A percentile compares a stretch with the other conserved stretches of the same genome.
Evolutionary conservation across 2,329 filamentous ascomycete genomes (phyloP).

Genomic region (Beauveria brongniartii): DNA sequence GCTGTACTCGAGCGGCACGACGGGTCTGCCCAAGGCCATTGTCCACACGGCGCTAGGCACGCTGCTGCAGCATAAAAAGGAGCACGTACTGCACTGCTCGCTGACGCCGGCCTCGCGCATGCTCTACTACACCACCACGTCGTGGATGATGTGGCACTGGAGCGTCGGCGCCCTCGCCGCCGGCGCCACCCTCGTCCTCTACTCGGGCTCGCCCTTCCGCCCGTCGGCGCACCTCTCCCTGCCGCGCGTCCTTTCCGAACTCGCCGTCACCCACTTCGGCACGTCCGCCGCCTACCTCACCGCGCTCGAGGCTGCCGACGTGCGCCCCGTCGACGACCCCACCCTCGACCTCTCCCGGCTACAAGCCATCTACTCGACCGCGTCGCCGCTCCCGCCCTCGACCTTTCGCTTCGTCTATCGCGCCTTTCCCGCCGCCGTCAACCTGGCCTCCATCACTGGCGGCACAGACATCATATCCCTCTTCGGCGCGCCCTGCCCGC

Average conservation of each 20-base stretch:
- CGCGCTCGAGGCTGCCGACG: slow-evolving; percentile 70
- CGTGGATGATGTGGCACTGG: slow-evolving; percentile 99
- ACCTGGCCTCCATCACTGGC: slow-evolving; percentile 88
- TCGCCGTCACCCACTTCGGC: slow-evolving; percentile 85
- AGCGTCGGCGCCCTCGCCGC: slow-evolving; percentile 76
- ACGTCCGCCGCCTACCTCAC: slow-evolving; percentile 92
- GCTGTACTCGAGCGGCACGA: slow-evolving; percentile 88
- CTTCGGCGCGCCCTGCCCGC: slow-evolving; percentile 76
- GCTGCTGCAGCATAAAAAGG: slow-evolving; percentile 93
- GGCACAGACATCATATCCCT: slow-evolving; percentile 95
- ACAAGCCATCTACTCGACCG: slow-evolving; percentile 87
- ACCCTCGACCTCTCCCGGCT: slow-evolving; percentile 54
- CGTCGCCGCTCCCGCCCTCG: slow-evolving; percentile 82
- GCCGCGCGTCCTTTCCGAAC: slow-evolving; percentile 70
- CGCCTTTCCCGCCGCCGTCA: slow-evolving; percentile 70
- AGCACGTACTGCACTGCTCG: slow-evolving; percentile 81
- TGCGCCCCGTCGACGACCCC: slow-evolving; percentile 47
- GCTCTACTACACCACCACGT: slow-evolving; percentile 91
- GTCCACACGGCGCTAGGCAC: slow-evolving; percentile 88
- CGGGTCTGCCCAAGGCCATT: slow-evolving; percentile 81
- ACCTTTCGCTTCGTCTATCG: slow-evolving; percentile 87
- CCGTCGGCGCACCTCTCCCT: slow-evolving; percentile 74
- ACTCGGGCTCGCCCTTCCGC: slow-evolving; percentile 86
- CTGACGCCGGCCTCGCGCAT: slow-evolving; percentile 64
- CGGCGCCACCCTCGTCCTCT: slow-evolving; percentile 77